These are phyloP conservation scores for Backusella psychrophila DNA, from an alignment of 192 early-diverging fungal species.

Conservation along the genomic window DNA sequence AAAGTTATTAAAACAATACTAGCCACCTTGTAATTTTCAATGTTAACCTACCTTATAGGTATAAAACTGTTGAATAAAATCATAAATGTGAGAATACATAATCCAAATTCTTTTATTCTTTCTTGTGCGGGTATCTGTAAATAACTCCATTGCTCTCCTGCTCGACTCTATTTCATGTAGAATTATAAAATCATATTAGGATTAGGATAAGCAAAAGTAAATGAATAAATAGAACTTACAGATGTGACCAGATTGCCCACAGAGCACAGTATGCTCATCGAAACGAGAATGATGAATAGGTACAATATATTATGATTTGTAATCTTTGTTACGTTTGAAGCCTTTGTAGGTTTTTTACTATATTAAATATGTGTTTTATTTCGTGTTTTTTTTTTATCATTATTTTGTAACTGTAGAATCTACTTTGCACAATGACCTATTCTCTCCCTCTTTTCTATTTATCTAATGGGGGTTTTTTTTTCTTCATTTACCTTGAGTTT, in stretches of 20 bases:
- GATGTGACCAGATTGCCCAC: constrained; percentile 72
- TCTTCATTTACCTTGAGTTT: constrained; percentile 50
- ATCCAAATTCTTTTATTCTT: constrained; percentile 62
- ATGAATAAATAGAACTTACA: constrained; percentile 24
- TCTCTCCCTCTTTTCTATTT: not conserved
- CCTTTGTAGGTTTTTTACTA: constrained; percentile 42
- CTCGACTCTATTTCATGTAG: not conserved
- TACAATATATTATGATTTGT: constrained; percentile 81
- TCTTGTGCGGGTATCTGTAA: constrained; percentile 27
- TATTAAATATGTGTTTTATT: not conserved
- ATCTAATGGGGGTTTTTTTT: no score
- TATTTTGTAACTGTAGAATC: not conserved
- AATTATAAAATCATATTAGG: no score
- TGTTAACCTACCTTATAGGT: constrained; percentile 72
- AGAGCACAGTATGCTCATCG: constrained; percentile 85
- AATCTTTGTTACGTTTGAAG: constrained; percentile 35
- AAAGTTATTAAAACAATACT: no score
- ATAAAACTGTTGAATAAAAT: constrained; percentile 99
- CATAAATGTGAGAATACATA: constrained; percentile 92
- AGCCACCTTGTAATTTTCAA: no score
- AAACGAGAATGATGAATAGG: constrained; percentile 85
- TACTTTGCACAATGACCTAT: not conserved
- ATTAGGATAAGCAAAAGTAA: not conserved
- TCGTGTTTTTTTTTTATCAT: not conserved
- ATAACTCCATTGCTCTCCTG: constrained; percentile 30